phyloP scores from a whole-genome alignment of 129 eudicot species.

The Pulicaria dysenterica region DNA sequence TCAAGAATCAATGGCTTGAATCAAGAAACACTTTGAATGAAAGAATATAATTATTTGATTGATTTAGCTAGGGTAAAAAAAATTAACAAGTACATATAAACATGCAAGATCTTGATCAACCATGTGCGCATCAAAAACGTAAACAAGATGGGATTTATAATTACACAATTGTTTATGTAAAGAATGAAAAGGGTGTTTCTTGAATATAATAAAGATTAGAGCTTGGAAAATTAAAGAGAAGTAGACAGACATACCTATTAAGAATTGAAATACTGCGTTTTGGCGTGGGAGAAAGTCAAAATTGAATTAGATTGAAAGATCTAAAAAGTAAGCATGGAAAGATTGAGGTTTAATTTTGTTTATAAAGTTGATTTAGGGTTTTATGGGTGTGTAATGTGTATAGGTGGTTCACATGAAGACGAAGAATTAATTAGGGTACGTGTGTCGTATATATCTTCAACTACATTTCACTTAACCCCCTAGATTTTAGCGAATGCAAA shows the following conservation, averaged over 20 bases:
- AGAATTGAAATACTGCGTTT: constrained; percentile 13
- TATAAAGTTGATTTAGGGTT: constrained; percentile 33
- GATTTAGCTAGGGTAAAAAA: constrained; percentile 44
- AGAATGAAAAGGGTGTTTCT: constrained; percentile 43
- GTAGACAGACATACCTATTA: constrained; percentile 50
- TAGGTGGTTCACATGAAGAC: constrained; percentile 46
- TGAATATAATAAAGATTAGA: constrained; percentile 29
- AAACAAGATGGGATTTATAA: constrained; percentile 31
- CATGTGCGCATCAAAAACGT: constrained; percentile 22
- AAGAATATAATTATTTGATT: constrained; percentile 41
- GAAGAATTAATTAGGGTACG: constrained; percentile 8
- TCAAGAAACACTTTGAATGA: constrained; percentile 34
- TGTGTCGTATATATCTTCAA: constrained; percentile 30
- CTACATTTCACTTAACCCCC: constrained; percentile 38
- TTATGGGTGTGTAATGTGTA: constrained; percentile 36
- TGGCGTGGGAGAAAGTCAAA: not conserved
- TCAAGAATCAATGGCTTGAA: constrained; percentile 13
- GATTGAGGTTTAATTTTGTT: constrained; percentile 29
- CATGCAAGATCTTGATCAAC: constrained; percentile 25
- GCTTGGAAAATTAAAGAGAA: constrained; percentile 34
- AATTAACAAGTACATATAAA: constrained; percentile 34
- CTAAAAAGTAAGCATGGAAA: constrained; percentile 28
- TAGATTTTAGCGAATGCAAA: constrained; percentile 35
- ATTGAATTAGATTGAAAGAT: not conserved
- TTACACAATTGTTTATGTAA: constrained; percentile 31